Evolutionary conservation across 169 alveolate species (phyloP).

Genomic region (Cystoisospora suis): DNA sequence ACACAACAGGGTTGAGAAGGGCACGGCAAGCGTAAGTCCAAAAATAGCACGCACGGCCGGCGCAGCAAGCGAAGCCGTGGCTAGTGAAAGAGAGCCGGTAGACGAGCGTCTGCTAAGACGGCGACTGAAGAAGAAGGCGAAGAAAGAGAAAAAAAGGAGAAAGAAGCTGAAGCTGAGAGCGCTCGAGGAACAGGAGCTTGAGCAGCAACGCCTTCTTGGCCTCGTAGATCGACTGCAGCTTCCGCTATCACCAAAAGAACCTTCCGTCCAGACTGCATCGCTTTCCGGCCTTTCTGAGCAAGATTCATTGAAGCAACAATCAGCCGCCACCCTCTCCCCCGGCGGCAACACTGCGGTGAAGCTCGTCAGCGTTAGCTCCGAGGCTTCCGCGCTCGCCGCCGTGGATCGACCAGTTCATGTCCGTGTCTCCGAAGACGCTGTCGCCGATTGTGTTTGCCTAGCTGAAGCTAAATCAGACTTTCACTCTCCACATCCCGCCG

Average conservation of each 20-base stretch:
- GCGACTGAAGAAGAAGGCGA: slow-evolving; percentile 5
- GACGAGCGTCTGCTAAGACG: slow-evolving; percentile 16
- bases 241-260: background rate
- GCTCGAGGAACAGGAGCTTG: background rate
- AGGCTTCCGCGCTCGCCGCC: no score
- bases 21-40: background rate
- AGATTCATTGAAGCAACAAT: background rate
- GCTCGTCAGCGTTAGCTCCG: no score
- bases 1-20: no score
- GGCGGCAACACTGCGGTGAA: no score
- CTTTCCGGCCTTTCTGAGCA: background rate
- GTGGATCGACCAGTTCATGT: no score
- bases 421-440: background rate
- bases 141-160: slow-evolving; percentile 24
- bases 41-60: background rate
- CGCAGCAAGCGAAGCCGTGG: background rate
- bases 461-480: no score
- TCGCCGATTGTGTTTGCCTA: background rate
- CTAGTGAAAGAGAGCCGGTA: background rate
- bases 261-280: no score
- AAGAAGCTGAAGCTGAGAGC: background rate
- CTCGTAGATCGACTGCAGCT: slow-evolving; percentile 14
- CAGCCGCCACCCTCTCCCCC: no score
- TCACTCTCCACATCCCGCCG: no score
- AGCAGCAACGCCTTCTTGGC: slow-evolving; percentile 18